Evolutionary conservation across 1,284 basidiomycete species (phyloP).

Genomic region (Apiotrichum porosum): DNA sequence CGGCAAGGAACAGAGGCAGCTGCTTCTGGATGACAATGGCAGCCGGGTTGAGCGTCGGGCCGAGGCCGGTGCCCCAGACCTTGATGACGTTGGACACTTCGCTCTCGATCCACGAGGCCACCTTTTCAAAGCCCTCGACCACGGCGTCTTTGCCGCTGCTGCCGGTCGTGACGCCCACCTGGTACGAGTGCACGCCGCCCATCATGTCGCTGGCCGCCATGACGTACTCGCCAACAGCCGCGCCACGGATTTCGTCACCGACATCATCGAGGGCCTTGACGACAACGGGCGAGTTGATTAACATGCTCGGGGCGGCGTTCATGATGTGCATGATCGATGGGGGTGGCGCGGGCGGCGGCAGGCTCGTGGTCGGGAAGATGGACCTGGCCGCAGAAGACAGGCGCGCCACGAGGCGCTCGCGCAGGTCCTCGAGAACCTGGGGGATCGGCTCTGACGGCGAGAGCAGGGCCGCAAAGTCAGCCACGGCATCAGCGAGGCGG

Average conservation of each 20-base stretch:
- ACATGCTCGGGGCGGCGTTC: slow-evolving; percentile 19
- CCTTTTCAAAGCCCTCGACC: slow-evolving; percentile 39
- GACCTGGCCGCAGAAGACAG: slow-evolving; percentile 14
- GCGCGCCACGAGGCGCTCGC: slow-evolving; percentile 20
- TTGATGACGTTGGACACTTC: slow-evolving; percentile 34
- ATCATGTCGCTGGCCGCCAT: slow-evolving; percentile 26
- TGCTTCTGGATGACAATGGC: slow-evolving; percentile 42
- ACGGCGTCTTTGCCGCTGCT: slow-evolving; percentile 26
- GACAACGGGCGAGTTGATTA: slow-evolving; percentile 16
- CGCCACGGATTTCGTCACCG: slow-evolving; percentile 36
- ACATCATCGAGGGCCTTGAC: slow-evolving; percentile 20
- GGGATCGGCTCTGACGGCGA: slow-evolving; percentile 18
- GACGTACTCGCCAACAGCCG: slow-evolving; percentile 44
- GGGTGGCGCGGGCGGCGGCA: slow-evolving; percentile 27
- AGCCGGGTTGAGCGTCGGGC: slow-evolving; percentile 37
- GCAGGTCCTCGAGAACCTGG: slow-evolving; percentile 21
- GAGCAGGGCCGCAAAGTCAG: slow-evolving; percentile 20
- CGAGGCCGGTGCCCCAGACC: slow-evolving; percentile 31
- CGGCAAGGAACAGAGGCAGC: slow-evolving; percentile 46
- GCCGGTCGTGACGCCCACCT: slow-evolving; percentile 8
- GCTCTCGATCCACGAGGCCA: slow-evolving; percentile 43
- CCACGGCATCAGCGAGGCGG: slow-evolving; percentile 17
- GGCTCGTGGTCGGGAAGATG: slow-evolving; percentile 34
- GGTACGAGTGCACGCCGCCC: slow-evolving; percentile 21
- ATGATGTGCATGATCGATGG: slow-evolving; percentile 34